Base-by-base conservation (phyloP, 202 grass and related monocot species). In the Schoenoplectus tabernaemontani region DNA sequence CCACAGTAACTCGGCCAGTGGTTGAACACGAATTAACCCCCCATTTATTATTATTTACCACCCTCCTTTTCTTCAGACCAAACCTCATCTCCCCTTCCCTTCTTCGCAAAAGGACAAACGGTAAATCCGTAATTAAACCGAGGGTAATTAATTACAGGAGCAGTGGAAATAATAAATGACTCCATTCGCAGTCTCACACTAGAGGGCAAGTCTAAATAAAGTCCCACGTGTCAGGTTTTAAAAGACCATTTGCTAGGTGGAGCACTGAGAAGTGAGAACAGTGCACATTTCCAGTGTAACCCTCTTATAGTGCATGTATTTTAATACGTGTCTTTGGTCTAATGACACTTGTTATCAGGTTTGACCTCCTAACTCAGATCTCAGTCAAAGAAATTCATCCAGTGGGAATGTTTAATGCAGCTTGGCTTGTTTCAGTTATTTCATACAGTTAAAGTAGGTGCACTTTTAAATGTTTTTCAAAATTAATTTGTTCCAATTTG, bases 21-120 rank as follows among this genome's bases (percentile, higher is more conserved):
- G 78, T 64, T 80, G 78, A 66, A 64, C 78, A 64, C 41, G 53
- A 64, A 80, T 80, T 80, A 80, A 66, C 57, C 78, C 23, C 30
- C 78, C n/a, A n/a, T n/a, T n/a, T n/a, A n/a, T n/a, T n/a, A 80
- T 80, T 80, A 66, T 65, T 65, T 80, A 43, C 36, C 57, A 33
- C 10, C 37, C 34, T 17, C 56, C 42, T 19, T 73, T 7, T 5
- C 51, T 56, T 59, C 51, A 13, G 74, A 77, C 32, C 22, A 56
- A 32, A 22, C 28, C 28, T 20, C 48, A 37, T 26, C 24, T 62
- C 5, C 15, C 15, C 61, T 64, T 65, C 30, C 48, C 17, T 20
- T 22, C 48, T 47, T 19, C 24, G 1, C 12, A 16, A 72, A 48
- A 72, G 36, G 46, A 76, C 16, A 56, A 70, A 76, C 30, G 34